Conservation (phyloP, 129 eudicot genomes). For the Flaveria brownii region DNA sequence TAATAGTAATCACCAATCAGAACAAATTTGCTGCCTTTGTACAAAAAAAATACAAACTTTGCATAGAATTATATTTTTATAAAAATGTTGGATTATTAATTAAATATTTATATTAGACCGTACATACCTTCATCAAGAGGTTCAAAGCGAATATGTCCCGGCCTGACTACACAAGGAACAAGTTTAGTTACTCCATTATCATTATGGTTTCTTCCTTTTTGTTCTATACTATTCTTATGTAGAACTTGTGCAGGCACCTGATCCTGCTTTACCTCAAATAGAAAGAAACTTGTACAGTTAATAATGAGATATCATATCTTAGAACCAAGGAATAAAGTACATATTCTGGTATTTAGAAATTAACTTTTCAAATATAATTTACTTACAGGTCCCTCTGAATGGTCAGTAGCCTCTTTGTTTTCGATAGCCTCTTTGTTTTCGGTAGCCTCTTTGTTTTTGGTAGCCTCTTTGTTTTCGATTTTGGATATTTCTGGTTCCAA, state of each 20-base stretch:
- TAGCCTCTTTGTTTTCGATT: conserved; percentile 11
- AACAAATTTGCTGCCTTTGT: neutral
- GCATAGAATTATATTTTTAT: neutral
- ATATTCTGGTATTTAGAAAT: neutral
- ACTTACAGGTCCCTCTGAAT: conserved; percentile 46
- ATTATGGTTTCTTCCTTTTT: conserved; percentile 38
- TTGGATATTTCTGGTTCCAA: conserved; percentile 39
- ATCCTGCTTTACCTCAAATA: conserved; percentile 60
- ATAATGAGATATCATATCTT: neutral
- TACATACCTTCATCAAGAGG: conserved; percentile 65
- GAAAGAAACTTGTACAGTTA: conserved; percentile 13
- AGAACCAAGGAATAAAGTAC: neutral
- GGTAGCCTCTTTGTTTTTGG: conserved; percentile 32
- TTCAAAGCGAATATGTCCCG: conserved; percentile 92
- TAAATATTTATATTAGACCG: conserved; percentile 3
- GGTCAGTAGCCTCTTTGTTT: conserved; percentile 40
- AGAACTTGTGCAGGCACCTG: conserved; percentile 34
- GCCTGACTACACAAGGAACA: conserved; percentile 70
- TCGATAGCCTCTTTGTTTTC: neutral
- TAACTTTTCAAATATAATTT: neutral
- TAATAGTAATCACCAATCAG: conserved; percentile 3
- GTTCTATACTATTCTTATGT: conserved; percentile 18
- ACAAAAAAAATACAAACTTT: neutral
- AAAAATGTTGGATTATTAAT: neutral
- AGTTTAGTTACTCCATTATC: conserved; percentile 45